Conservation (phyloP, 2,329 filamentous ascomycete genomes). For the Aquanectria penicillioides region DNA sequence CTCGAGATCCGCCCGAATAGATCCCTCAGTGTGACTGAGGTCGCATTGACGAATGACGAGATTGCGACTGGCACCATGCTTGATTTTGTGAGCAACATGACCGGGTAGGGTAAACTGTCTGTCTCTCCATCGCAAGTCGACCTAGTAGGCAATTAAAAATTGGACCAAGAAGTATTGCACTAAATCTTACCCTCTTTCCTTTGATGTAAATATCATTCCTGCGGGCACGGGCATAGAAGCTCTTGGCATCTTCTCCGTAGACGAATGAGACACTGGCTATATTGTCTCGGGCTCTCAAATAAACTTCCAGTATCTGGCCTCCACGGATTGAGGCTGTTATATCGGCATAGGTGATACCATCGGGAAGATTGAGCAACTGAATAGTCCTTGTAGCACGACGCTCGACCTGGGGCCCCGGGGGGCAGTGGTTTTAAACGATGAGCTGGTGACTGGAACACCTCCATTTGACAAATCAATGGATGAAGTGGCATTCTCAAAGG, state of each 20-base stretch:
- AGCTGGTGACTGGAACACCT: not conserved
- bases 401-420: conserved; percentile 34
- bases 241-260: conserved; percentile 67
- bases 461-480: not conserved
- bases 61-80: conserved; percentile 76
- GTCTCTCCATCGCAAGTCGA: conserved; percentile 75
- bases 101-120: conserved; percentile 73
- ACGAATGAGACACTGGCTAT: conserved; percentile 77
- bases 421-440: not conserved
- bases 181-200: conserved; percentile 68
- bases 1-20: conserved; percentile 77
- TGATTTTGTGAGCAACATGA: conserved; percentile 72
- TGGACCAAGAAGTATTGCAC: too few species aligned
- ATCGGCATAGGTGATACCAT: conserved; percentile 71
- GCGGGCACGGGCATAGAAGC: conserved; percentile 73
- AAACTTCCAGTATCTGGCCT: conserved; percentile 76
- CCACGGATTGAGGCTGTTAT: conserved; percentile 73
- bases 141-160: conserved; percentile 54
- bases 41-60: conserved; percentile 72
- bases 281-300: conserved; percentile 67
- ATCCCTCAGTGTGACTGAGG: conserved; percentile 67
- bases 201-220: conserved; percentile 75
- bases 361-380: conserved; percentile 69
- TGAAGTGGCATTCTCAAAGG: not conserved
- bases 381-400: conserved; percentile 65